Evolutionary conservation across 768 basidiomycete genomes (phyloP).

Genomic region (Myochromella boudieri): DNA sequence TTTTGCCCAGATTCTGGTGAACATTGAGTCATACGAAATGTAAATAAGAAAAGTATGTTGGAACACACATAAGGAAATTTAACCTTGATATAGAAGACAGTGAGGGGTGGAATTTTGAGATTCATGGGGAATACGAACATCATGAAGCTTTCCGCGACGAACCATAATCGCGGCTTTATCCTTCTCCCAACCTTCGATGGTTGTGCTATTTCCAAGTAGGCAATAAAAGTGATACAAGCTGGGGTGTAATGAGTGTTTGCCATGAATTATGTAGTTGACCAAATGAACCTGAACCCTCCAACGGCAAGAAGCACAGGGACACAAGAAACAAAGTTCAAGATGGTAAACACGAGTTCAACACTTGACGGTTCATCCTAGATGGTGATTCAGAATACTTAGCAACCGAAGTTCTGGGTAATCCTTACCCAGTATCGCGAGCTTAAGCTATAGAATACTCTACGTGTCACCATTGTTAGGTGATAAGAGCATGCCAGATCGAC

Average conservation of each 20-base stretch:
- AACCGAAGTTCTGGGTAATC: conserved; percentile 3
- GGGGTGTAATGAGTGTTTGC: conserved; percentile 4
- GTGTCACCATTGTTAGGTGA: conserved; percentile 81
- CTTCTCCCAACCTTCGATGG: conserved; percentile 98
- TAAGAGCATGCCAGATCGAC: conserved; percentile 90
- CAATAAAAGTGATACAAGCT: conserved; percentile 88
- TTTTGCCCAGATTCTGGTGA: conserved; percentile 74
- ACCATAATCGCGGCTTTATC: conserved; percentile 88
- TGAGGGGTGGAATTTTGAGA: conserved; percentile 1
- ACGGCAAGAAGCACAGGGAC: conserved; percentile 85
- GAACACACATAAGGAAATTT: conserved; percentile 88
- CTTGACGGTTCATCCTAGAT: conserved; percentile 66
- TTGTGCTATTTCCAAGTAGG: conserved; percentile 81
- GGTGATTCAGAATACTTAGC: background rate
- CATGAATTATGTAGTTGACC: background rate
- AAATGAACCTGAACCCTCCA: conserved; percentile 80
- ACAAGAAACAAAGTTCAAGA: conserved; percentile 85
- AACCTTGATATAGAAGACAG: conserved; percentile 42
- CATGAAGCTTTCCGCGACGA: conserved; percentile 80
- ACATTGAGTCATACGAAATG: background rate
- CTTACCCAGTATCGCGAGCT: conserved; percentile 53
- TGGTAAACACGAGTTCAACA: conserved; percentile 76
- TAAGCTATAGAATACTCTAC: conserved; percentile 53
- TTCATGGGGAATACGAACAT: conserved; percentile 40
- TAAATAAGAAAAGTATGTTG: conserved; percentile 9